Evolutionary conservation across 257 asterid genomes (phyloP).

Genomic region (Nicotiana noctiflora): DNA sequence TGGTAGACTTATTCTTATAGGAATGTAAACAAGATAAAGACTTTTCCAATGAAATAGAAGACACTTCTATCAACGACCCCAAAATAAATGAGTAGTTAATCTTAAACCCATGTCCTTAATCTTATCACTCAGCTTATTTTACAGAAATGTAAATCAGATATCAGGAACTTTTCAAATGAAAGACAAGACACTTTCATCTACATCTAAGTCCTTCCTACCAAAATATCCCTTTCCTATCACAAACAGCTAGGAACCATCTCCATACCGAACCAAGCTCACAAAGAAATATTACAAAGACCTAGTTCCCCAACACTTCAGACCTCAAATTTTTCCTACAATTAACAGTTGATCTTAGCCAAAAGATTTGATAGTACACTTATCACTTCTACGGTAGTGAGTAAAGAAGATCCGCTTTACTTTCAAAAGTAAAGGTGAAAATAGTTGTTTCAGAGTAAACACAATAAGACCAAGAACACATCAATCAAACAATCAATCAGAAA

Average conservation of each 20-base stretch:
- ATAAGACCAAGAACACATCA: background rate
- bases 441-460: too few species aligned
- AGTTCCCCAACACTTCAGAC: too few species aligned
- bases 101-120: background rate
- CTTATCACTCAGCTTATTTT: background rate
- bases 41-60: background rate
- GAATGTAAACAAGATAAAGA: background rate
- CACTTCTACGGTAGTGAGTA: background rate
- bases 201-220: background rate
- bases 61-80: background rate
- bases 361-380: background rate
- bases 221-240: background rate
- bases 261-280: background rate
- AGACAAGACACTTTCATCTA: background rate
- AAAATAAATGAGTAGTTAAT: background rate
- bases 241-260: background rate
- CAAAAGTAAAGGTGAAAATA: too few species aligned
- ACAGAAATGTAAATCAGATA: background rate
- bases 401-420: background rate
- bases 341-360: background rate
- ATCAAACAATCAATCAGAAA: background rate
- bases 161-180: background rate
- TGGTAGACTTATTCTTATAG: background rate
- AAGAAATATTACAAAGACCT: background rate
- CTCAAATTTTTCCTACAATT: background rate